Evolutionary conservation across 2,329 filamentous ascomycete genomes (phyloP).

Genomic region (Fusarium scirpi): DNA sequence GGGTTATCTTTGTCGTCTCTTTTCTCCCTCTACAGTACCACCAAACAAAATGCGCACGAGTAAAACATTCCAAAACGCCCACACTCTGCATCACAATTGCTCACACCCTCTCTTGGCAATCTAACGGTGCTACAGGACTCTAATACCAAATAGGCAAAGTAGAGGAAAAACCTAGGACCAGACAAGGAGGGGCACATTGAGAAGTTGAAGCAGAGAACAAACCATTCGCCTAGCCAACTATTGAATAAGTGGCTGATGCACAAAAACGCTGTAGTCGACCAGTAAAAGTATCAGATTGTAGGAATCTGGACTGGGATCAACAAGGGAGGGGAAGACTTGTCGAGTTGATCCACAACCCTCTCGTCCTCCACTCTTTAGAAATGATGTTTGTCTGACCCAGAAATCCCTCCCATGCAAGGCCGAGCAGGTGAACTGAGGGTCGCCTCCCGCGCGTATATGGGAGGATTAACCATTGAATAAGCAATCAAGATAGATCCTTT

Average conservation of each 20-base stretch:
- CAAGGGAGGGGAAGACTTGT: conserved; percentile 12
- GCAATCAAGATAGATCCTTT: conserved; percentile 26
- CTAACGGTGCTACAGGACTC: conserved; percentile 35
- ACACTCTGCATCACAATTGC: conserved; percentile 19
- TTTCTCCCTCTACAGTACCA: conserved; percentile 24
- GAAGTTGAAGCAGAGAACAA: conserved; percentile 15
- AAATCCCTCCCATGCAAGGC: conserved; percentile 13
- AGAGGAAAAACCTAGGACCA: conserved; percentile 15
- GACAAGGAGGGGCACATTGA: conserved; percentile 13
- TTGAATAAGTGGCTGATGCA: conserved; percentile 33
- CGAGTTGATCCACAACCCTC: conserved; percentile 18
- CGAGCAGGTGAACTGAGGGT: conserved; percentile 27
- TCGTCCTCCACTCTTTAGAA: conserved; percentile 8
- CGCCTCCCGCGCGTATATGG: conserved; percentile 19
- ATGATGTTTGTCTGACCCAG: conserved; percentile 20
- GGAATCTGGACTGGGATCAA: conserved; percentile 5
- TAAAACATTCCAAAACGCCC: conserved; percentile 33
- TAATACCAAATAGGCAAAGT: conserved; percentile 21
- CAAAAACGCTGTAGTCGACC: conserved; percentile 36
- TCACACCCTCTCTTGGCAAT: conserved; percentile 28
- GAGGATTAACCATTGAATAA: conserved; percentile 29
- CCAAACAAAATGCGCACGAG: conserved; percentile 17
- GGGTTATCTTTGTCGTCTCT: conserved; percentile 29
- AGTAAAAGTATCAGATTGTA: conserved; percentile 21
- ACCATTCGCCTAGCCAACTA: conserved; percentile 22